Evolutionary conservation across 2,329 filamentous ascomycete species (phyloP).

Genomic region (Orbilia blumenaviensis): DNA sequence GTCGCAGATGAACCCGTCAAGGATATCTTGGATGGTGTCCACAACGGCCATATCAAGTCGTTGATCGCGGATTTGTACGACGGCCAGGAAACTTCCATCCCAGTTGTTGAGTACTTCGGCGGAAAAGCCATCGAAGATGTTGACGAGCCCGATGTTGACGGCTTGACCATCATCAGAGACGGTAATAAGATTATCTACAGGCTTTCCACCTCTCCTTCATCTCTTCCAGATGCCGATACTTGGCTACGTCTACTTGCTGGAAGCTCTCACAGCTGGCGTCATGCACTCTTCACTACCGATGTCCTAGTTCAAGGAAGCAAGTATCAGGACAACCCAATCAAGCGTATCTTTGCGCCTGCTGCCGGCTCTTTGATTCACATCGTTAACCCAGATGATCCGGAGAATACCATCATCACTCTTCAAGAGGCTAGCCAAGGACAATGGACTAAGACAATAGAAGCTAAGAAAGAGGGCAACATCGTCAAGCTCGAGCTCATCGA

Average conservation of each 20-base stretch:
- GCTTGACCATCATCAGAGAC: conserved; percentile 83
- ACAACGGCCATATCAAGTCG: conserved; percentile 83
- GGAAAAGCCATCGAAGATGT: conserved; percentile 78
- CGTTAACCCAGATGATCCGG: conserved; percentile 78
- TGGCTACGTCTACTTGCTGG: conserved; percentile 92
- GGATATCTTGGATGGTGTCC: conserved; percentile 90
- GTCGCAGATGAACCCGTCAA: conserved; percentile 92
- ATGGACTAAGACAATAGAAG: conserved; percentile 77
- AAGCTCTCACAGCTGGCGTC: conserved; percentile 85
- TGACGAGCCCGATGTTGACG: conserved; percentile 78
- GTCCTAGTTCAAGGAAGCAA: conserved; percentile 94
- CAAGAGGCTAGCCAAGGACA: conserved; percentile 72
- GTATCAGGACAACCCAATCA: conserved; percentile 96
- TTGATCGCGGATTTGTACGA: conserved; percentile 82
- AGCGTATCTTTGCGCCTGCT: conserved; percentile 85
- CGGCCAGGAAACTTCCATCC: conserved; percentile 77
- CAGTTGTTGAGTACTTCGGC: conserved; percentile 92
- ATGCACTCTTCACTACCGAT: conserved; percentile 92
- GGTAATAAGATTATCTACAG: conserved; percentile 83
- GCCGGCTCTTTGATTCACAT: conserved; percentile 92
- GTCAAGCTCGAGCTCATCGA: conserved; percentile 92
- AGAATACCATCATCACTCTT: conserved; percentile 84
- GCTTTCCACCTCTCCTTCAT: conserved; percentile 76
- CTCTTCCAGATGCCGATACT: conserved; percentile 79
- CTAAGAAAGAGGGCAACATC: conserved; percentile 78